Evolutionary conservation across 2,329 filamentous ascomycete species (phyloP).

Genomic region (Ascochyta fabae): DNA sequence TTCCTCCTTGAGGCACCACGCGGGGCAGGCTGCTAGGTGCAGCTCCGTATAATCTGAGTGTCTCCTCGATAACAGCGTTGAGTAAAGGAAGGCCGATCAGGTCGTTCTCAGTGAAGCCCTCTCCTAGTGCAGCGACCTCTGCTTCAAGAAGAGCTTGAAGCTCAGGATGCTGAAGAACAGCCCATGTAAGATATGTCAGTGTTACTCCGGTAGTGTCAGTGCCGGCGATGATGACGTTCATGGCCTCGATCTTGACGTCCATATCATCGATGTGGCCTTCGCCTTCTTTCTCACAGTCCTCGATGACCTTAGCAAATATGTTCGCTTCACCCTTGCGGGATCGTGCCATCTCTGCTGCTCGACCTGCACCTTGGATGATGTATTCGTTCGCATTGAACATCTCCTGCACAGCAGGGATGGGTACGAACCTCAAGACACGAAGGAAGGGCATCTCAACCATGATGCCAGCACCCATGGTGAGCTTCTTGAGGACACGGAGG

Average conservation of each 20-base stretch:
- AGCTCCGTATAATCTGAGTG: constrained; percentile 46
- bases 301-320: constrained; percentile 44
- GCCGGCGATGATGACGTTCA: constrained; percentile 45
- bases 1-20: constrained; percentile 47
- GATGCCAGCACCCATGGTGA: constrained; percentile 45
- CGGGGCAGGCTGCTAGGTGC: constrained; percentile 47
- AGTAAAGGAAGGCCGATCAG: constrained; percentile 44
- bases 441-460: constrained; percentile 47
- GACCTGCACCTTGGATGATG: constrained; percentile 38
- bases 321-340: constrained; percentile 40
- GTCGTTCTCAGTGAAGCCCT: constrained; percentile 38
- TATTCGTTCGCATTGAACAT: constrained; percentile 47
- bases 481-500: constrained; percentile 46
- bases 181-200: constrained; percentile 46
- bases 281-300: constrained; percentile 39
- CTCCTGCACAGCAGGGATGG: constrained; percentile 37
- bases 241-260: constrained; percentile 42
- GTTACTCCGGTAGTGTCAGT: constrained; percentile 45
- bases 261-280: constrained; percentile 41
- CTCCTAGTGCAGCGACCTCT: constrained; percentile 27
- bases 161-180: constrained; percentile 32
- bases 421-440: constrained; percentile 42
- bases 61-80: constrained; percentile 51
- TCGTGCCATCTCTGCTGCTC: constrained; percentile 41
- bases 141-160: constrained; percentile 29